Evolutionary conservation across 257 asterid genomes (phyloP), one percentile per base, ranked within the genome.

Genomic region (Fraxinus cuspidata): DNA sequence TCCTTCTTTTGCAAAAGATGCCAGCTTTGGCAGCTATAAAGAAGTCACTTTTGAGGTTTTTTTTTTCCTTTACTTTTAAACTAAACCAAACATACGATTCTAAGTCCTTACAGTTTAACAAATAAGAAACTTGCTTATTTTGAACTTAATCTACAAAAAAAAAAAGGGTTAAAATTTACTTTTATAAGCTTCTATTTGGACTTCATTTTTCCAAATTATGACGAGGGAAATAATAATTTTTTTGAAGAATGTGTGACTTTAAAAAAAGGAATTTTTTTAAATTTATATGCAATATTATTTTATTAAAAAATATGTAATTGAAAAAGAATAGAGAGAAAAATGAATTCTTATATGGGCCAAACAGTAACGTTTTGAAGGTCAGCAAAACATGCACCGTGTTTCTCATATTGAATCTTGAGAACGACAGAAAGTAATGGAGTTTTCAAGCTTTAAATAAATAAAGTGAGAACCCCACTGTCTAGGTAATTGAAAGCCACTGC

Each of bases 401-500:
- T 76, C 70, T 80, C 42, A 70, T 72, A 70, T 73, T 60, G 35
- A 79, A 47, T 44, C 68, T 9, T 19, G 34, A 7, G 27, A 73
- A 72, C 15, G 74, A 68, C 74, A 70, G 72, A 72, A 47, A 65
- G 72, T 68, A 72, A 64, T 74, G 28, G 44, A 10, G 38, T 9
- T 73, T 47, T 35, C 58, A 56, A 78, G 21, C 27, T 56, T 56
- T 56, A n/a, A 56, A 53, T 19, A 53, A 56, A 56, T 56, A 56
- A 56, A n/a, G 28, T n/a, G 34, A 42, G 75, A 81, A 42, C 51
- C 86, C 85, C 83, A 85, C 77, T 76, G 28, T 76, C 85, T 83
- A 76, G 89, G 85, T 81, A 83, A 86, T 78, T 76, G 85, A 81
- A 73, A 81, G 78, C 77, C 66, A 83, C 79, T 64, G 85, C 89